These are phyloP conservation scores for Heliamphora pulchella DNA, from an alignment of 179 eudicot species.

Conservation along the genomic window DNA sequence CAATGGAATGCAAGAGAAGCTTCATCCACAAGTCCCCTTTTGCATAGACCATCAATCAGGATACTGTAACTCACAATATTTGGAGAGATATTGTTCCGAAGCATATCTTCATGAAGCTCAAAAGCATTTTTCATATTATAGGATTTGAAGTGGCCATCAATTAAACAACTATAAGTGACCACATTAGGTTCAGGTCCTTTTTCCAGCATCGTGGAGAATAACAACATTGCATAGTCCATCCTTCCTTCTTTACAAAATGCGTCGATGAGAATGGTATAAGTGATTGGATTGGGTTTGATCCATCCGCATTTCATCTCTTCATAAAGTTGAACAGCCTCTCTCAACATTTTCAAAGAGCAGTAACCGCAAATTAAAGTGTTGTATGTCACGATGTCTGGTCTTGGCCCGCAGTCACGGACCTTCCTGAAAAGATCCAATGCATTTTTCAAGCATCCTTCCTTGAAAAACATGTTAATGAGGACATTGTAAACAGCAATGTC, in stretches of 20 bases:
- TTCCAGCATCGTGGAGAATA: conserved; percentile 38
- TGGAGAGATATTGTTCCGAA: conserved; percentile 32
- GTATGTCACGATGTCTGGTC: conserved; percentile 62
- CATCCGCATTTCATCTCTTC: conserved; percentile 27
- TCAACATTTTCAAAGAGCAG: conserved; percentile 36
- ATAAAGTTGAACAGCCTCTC: conserved; percentile 42
- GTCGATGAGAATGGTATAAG: conserved; percentile 47
- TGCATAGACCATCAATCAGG: conserved; percentile 59
- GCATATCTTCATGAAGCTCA: conserved; percentile 50
- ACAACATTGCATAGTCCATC: conserved; percentile 40
- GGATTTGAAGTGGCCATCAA: conserved; percentile 47
- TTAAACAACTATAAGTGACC: conserved; percentile 55
- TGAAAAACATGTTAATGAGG: conserved; percentile 44
- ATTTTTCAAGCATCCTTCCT: conserved; percentile 26
- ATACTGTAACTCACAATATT: conserved; percentile 55
- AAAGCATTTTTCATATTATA: conserved; percentile 32
- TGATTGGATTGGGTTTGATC: conserved; percentile 36
- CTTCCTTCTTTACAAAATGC: conserved; percentile 54
- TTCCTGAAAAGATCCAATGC: conserved; percentile 33
- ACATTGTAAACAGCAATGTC: conserved; percentile 48
- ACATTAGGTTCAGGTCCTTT: conserved; percentile 40
- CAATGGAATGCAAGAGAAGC: conserved; percentile 33
- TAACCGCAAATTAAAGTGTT: conserved; percentile 60
- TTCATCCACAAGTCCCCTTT: conserved; percentile 43
- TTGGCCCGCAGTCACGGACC: conserved; percentile 35